These are phyloP conservation scores for Talaromyces sp. DNA, from an alignment of 2,329 filamentous ascomycete genomes.

Conservation along the genomic window DNA sequence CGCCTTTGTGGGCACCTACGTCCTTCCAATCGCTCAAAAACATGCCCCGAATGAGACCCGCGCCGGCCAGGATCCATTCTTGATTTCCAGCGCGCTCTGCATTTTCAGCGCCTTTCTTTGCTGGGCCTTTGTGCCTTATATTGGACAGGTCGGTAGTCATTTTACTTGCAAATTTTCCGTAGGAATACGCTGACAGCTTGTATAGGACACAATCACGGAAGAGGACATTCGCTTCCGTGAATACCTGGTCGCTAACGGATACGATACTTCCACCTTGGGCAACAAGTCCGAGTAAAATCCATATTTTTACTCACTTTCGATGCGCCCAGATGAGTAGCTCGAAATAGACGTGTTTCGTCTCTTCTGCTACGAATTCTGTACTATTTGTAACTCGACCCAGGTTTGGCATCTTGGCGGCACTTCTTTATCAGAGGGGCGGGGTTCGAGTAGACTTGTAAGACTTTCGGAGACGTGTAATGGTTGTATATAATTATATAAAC, in stretches of 20 bases:
- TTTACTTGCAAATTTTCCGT: neutral
- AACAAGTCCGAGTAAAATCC: conserved; percentile 8
- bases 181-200: neutral
- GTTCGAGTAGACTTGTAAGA: neutral
- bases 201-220: conserved; percentile 69
- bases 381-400: neutral
- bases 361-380: neutral
- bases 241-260: conserved; percentile 69
- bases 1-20: conserved; percentile 80
- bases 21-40: conserved; percentile 66
- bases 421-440: neutral
- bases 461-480: neutral
- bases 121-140: conserved; percentile 65
- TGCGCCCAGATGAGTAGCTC: neutral
- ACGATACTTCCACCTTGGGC: conserved; percentile 62
- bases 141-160: conserved; percentile 49
- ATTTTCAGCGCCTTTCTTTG: conserved; percentile 66
- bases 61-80: conserved; percentile 81
- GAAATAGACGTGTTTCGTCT: neutral
- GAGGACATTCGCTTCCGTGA: conserved; percentile 73
- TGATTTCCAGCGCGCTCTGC: conserved; percentile 72
- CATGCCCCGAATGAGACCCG: conserved; percentile 52
- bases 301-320: neutral
- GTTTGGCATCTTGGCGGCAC: neutral
- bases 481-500: neutral